Evolutionary conservation across 805 yeast species (phyloP).

Genomic region (baker's yeast (Saccharomyces cerevisiae)): DNA sequence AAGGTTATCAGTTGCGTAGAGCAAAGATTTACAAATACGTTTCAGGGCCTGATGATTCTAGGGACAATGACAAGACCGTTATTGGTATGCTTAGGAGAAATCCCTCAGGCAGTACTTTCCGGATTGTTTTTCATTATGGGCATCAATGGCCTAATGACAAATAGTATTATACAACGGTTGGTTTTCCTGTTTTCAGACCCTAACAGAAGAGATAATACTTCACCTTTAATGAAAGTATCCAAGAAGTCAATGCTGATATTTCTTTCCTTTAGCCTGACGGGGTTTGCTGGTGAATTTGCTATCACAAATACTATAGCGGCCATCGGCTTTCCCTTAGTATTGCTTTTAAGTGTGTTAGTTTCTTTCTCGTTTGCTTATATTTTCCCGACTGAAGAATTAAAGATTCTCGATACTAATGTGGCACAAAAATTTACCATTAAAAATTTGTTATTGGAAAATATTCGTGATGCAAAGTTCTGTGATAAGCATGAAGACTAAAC

Average conservation of each 20-base stretch:
- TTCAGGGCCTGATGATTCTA: conserved; percentile 75
- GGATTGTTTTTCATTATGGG: conserved; percentile 95
- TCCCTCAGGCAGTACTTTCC: conserved; percentile 89
- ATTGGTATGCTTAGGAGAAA: conserved; percentile 64
- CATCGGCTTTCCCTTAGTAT: conserved; percentile 85
- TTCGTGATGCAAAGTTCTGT: conserved; percentile 5
- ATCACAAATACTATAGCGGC: conserved; percentile 86
- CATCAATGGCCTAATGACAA: conserved; percentile 61
- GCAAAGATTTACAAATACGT: conserved; percentile 76
- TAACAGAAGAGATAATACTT: conserved; percentile 29
- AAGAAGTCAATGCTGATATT: conserved; percentile 41
- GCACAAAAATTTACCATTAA: conserved; percentile 49
- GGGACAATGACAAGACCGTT: conserved; percentile 89
- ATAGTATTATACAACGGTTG: conserved; percentile 55
- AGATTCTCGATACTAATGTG: conserved; percentile 56
- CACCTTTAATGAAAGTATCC: conserved; percentile 30
- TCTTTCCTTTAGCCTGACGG: conserved; percentile 49
- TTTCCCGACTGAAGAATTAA: conserved; percentile 55
- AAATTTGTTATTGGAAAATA: conserved; percentile 31
- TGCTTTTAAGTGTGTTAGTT: conserved; percentile 55
- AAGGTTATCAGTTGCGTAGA: conserved; percentile 61
- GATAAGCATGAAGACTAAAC: not conserved
- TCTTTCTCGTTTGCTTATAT: conserved; percentile 55
- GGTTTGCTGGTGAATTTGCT: conserved; percentile 73
- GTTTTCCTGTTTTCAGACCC: conserved; percentile 56